Conservation (phyloP, 2,329 filamentous ascomycete species). For the Raffaelea ambrosiae region DNA sequence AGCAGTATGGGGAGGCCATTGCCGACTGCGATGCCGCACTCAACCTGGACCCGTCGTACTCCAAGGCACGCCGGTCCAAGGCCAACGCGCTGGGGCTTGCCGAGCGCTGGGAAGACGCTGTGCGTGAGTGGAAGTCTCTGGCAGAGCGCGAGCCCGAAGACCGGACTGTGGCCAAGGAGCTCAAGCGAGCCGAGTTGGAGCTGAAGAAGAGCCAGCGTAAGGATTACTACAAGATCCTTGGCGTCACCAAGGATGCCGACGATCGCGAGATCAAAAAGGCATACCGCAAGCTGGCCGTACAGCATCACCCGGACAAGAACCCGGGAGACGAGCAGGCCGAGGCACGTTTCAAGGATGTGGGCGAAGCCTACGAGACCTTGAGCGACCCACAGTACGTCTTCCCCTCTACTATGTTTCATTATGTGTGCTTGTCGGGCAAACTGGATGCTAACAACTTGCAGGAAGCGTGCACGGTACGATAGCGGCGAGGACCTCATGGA, state of each 20-base stretch:
- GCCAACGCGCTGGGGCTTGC: constrained; percentile 81
- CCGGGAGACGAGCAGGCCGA: constrained; percentile 76
- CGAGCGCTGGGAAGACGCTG: constrained; percentile 86
- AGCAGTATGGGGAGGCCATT: constrained; percentile 74
- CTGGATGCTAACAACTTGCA: constrained; percentile 20
- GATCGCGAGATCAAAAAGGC: constrained; percentile 91
- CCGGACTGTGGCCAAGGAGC: constrained; percentile 69
- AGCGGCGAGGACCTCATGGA: constrained; percentile 88
- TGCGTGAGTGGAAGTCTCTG: constrained; percentile 81
- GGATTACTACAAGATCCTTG: constrained; percentile 98
- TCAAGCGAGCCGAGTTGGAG: constrained; percentile 85
- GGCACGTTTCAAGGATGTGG: constrained; percentile 93
- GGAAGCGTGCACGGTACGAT: constrained; percentile 84
- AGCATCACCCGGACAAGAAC: constrained; percentile 97
- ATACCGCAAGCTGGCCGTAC: constrained; percentile 88
- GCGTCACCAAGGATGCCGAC: constrained; percentile 73
- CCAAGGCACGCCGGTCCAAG: constrained; percentile 87
- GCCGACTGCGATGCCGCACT: constrained; percentile 80
- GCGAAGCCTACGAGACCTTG: constrained; percentile 92
- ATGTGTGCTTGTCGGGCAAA: neutral
- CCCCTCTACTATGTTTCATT: neutral
- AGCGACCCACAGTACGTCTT: constrained; percentile 78
- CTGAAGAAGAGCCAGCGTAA: constrained; percentile 96
- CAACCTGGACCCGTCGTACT: constrained; percentile 72
- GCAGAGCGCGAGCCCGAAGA: constrained; percentile 78